Evolutionary conservation across 1,284 basidiomycete species (phyloP).

Genomic region (Rhizopogon parksii): DNA sequence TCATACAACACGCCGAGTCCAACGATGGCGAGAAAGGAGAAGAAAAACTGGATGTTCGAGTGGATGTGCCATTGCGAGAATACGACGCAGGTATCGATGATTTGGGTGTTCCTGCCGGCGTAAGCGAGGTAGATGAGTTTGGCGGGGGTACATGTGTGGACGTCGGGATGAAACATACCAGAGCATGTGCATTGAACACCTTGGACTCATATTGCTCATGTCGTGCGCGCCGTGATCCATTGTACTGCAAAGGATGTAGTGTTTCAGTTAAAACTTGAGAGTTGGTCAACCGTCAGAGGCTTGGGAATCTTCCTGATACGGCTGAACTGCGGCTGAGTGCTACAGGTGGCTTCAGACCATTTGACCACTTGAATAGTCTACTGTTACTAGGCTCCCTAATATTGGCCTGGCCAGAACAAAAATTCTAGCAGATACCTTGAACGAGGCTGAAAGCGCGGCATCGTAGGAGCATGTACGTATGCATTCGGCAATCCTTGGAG

Average conservation of each 20-base stretch:
- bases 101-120: constrained; percentile 58
- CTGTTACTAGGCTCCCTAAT: no score
- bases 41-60: constrained; percentile 45
- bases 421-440: no score
- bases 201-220: constrained; percentile 41
- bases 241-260: neutral
- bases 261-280: neutral
- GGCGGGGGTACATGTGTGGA: neutral
- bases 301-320: neutral
- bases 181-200: constrained; percentile 65
- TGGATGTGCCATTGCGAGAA: constrained; percentile 68
- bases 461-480: no score
- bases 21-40: constrained; percentile 59
- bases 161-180: constrained; percentile 37
- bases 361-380: no score
- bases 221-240: constrained; percentile 46
- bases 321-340: no score
- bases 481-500: no score
- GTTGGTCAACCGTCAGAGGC: no score
- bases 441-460: no score
- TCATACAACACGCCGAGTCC: constrained; percentile 66
- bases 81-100: constrained; percentile 69
- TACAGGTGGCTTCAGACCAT: no score
- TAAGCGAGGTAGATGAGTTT: neutral
- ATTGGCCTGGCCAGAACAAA: no score